These are phyloP conservation scores for Peribolospora baueri DNA, from an alignment of 768 basidiomycete species.

Conservation along the genomic window DNA sequence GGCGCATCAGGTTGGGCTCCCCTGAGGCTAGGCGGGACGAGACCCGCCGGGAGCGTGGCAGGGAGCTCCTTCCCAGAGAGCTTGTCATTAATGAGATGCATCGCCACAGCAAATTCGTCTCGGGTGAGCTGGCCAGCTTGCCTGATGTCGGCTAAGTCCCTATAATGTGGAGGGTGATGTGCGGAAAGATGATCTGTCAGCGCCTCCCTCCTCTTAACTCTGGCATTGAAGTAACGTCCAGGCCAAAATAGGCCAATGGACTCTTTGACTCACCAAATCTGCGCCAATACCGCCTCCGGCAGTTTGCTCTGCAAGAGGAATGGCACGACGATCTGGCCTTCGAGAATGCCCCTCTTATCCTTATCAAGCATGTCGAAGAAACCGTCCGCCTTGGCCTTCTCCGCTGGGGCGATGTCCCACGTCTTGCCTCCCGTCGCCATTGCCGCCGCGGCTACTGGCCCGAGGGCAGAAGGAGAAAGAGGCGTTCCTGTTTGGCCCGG, in stretches of 20 bases:
- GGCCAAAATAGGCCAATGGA: background rate
- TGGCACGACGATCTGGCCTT: constrained; percentile 80
- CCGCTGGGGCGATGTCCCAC: constrained; percentile 66
- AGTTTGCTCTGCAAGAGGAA: constrained; percentile 83
- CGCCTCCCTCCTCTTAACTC: background rate
- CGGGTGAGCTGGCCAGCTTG: constrained; percentile 63
- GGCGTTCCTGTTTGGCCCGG: constrained; percentile 2
- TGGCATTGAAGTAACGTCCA: constrained; percentile 1
- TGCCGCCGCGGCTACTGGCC: background rate
- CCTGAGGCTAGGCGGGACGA: constrained; percentile 67
- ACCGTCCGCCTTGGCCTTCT: constrained; percentile 51
- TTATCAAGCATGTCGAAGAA: constrained; percentile 65
- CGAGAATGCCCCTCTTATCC: constrained; percentile 50
- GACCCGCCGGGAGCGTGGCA: constrained; percentile 36
- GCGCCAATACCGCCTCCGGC: constrained; percentile 58
- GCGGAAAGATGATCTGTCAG: background rate
- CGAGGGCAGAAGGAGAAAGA: constrained; percentile 4
- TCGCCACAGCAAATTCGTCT: constrained; percentile 85
- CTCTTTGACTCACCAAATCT: constrained; percentile 45
- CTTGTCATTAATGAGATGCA: constrained; percentile 75
- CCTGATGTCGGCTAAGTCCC: constrained; percentile 81
- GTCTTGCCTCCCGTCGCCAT: background rate
- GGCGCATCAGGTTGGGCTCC: constrained; percentile 8
- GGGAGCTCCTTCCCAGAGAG: constrained; percentile 48
- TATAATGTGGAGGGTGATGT: constrained; percentile 15